Evolutionary conservation across 352 stramenopile species (phyloP), one percentile per base, ranked within the genome.

Genomic region (Globisporangium lucens): DNA sequence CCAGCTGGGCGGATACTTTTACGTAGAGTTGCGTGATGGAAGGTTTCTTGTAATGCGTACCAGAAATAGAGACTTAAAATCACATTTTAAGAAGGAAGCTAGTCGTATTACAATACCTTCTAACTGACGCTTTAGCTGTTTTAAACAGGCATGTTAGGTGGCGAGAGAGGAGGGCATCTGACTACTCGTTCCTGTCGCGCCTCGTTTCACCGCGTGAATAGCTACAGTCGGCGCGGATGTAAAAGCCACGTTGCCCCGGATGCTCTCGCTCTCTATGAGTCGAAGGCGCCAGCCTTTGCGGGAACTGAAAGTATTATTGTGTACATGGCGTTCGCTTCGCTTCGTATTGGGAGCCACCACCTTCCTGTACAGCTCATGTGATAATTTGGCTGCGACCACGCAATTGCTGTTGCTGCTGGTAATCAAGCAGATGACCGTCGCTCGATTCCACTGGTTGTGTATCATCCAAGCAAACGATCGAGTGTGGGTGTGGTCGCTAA

Each of bases 1-100:
- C 30, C 56, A 61, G 33, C 30, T 61, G 56, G 56, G 30, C 24
- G 56, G 56, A 61, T 61, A 61, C 56, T 43, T 29, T 61, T 60
- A 53, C 47, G 47, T 7, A 27, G 20, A 27, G n/a, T 5, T 46
- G 35, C 20, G 33, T 15, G 9, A 27, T 63, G 7, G 57, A 63
- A 63, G 15, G 22, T 27, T 35, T 53, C 38, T 13, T 5, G 38
- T 63, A 63, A 53, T 63, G 36, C 36, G 57, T 63, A 47, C 3
- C 4, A 4, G 4, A 30, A 46, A 30, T 22, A 8, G 4, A 8
- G 17, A 1, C 2, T 43, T 15, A n/a, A n/a, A 10, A 1, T 7
- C 12, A 0, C 2, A 12, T 15, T 24, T 27, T 43, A 17, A 22
- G 15, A 43, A 27, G 29, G 29, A n/a, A n/a, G 7, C 15, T 38